phyloP scores from a whole-genome alignment of 2,329 filamentous ascomycete genomes.

The Hirsutella rhossiliensis region DNA sequence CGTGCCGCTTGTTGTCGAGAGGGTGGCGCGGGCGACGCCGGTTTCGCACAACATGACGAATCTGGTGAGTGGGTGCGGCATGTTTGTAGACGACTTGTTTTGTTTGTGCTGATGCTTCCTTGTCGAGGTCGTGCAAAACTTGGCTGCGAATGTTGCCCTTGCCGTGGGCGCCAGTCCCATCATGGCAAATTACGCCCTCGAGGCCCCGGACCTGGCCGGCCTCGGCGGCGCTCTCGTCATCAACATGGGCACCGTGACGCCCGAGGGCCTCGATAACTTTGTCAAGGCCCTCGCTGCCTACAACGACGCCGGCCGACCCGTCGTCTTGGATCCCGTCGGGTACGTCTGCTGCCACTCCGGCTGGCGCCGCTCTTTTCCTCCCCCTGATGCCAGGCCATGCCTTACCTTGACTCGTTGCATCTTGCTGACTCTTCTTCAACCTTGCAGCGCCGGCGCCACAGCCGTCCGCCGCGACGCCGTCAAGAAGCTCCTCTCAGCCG shows the following conservation, averaged over 20 bases:
- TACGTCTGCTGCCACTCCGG: slow-evolving; percentile 18
- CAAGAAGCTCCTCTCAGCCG: slow-evolving; percentile 55
- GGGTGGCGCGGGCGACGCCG: slow-evolving; percentile 52
- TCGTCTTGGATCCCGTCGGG: slow-evolving; percentile 85
- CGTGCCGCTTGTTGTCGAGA: slow-evolving; percentile 37
- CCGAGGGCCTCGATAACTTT: slow-evolving; percentile 61
- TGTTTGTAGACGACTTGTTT: background rate
- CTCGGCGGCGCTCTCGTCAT: slow-evolving; percentile 72
- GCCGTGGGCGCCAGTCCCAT: slow-evolving; percentile 80
- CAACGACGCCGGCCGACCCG: slow-evolving; percentile 61
- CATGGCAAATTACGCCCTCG: slow-evolving; percentile 80
- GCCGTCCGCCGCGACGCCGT: slow-evolving; percentile 59
- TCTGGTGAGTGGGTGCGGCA: slow-evolving; percentile 32
- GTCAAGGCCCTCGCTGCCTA: slow-evolving; percentile 66
- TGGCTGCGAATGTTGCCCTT: slow-evolving; percentile 83
- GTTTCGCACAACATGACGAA: slow-evolving; percentile 97
- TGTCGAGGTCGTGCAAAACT: slow-evolving; percentile 67
- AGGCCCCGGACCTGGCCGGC: slow-evolving; percentile 68
- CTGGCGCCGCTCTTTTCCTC: too few relatives aligned
- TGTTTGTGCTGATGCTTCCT: background rate
- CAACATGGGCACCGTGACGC: slow-evolving; percentile 89
- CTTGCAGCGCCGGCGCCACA: slow-evolving; percentile 61
- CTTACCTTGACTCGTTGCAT: too few relatives aligned
- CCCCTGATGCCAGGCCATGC: too few relatives aligned
- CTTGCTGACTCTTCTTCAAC: background rate